Base-by-base conservation (phyloP, 192 early-diverging fungal species). In the Diversispora eburnea region DNA sequence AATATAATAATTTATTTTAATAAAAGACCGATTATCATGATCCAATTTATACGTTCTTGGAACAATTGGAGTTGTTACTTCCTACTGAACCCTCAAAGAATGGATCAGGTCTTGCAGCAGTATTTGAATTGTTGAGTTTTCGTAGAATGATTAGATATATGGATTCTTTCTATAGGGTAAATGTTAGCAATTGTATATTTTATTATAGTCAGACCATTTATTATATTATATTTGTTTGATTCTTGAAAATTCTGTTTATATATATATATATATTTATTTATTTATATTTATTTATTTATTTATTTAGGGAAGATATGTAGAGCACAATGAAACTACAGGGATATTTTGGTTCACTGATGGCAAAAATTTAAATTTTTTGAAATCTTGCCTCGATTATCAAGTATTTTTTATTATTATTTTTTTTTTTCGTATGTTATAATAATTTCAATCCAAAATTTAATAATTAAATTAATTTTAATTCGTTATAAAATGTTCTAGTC, bases 331-430 rank as follows among this genome's bases (percentile, higher is more conserved):
- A 43, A 66, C 64, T 19, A 47, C 64, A 4, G 19, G 46, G 20
- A 66, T 66, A 66, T 66, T 66, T 47, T 66, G 64, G 64, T 66
- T 66, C 48, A 66, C 64, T 12, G 64, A 66, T 66, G 64, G 64
- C 19, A 66, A 66, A 4, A 66, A 66, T 66, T 20, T 66, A 6
- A 10, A 48, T 47, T 66, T n/a, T 25, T 66, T 66, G 10, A 47
- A 47, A 8, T 48, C 25, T 22, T n/a, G n/a, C 25, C 64, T 66
- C 8, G n/a, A 19, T 8, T 66, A 66, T 48, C 64, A n/a, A 19
- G 64, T 66, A 66, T 19, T 47, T 66, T 48, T 51, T 51, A 12
- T 5, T 51, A 17, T 46, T 19, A 64, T 46, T n/a, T 15, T 45
- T 19, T 46, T 47, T 45, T 46, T 39, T 13, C 22, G 25, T 25